phyloP scores from a whole-genome alignment of 306 rosid genomes.

The Vachellia pachyceras region DNA sequence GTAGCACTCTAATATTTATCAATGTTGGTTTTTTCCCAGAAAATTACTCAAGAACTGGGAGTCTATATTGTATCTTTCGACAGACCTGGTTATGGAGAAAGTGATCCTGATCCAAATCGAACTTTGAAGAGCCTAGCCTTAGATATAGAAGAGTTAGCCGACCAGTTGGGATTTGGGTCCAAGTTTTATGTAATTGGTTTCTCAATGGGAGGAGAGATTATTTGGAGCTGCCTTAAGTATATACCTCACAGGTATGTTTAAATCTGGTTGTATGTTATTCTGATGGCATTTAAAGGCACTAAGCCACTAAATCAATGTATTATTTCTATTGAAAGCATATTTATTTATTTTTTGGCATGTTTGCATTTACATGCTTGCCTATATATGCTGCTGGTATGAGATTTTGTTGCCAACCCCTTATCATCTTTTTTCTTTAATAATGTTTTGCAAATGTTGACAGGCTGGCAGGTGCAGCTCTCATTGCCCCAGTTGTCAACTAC shows the following conservation, averaged over 20 bases:
- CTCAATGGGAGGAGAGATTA: constrained; percentile 68
- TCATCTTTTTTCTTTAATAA: constrained; percentile 23
- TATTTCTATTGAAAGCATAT: not conserved
- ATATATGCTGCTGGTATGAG: not conserved
- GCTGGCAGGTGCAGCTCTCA: constrained; percentile 74
- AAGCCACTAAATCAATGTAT: not conserved
- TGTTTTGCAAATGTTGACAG: constrained; percentile 44
- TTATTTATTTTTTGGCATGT: not conserved
- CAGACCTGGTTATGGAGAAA: constrained; percentile 88
- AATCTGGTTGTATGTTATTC: not conserved
- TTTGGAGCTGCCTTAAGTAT: constrained; percentile 75
- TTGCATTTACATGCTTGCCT: constrained; percentile 1
- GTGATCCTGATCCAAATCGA: constrained; percentile 78
- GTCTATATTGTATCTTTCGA: constrained; percentile 72
- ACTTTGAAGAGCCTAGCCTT: constrained; percentile 64
- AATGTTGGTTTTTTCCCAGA: constrained; percentile 47
- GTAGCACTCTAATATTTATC: constrained; percentile 3
- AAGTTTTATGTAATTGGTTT: constrained; percentile 69
- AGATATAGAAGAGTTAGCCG: constrained; percentile 85
- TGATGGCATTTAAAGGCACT: not conserved
- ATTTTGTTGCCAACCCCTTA: not conserved
- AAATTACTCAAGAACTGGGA: constrained; percentile 56
- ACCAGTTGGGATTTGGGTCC: constrained; percentile 67
- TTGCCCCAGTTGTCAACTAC: constrained; percentile 76
- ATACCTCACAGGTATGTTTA: constrained; percentile 67